Base-by-base conservation (phyloP, 345 rosid genomes). In the Sapria himalayana region DNA sequence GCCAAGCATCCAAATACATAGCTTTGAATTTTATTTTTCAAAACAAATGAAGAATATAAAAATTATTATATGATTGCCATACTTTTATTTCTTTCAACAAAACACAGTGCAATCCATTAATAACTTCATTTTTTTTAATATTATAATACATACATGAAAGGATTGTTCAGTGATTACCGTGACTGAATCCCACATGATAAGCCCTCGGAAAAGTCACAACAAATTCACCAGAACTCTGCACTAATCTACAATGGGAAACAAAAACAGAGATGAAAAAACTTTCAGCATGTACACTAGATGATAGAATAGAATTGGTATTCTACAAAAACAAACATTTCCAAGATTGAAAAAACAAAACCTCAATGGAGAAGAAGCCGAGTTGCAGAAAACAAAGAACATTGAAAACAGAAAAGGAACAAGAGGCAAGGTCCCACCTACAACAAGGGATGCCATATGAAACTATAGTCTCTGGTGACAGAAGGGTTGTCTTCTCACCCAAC, bases 181-280 rank as follows among this genome's bases (percentile, higher is more conserved):
- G 99, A 78, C 99, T 91, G 92, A 91, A 84, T 64, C 99, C 99
- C 50, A 73, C 78, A 65, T 91, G 99, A 62, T 91, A 91, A 48
- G 95, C 92, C 68, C 99, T 69, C 21, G 99, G 99, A 63, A 91
- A 91, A 46, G 99, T 91, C 68, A 91, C 99, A 38, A 91, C 99
- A 59, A 79, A 91, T 66, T 91, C 99, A 65, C 99, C 99, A 41
- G 93, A 95, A 64, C 75, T 65, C 67, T 82, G 99, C 55, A 89
- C 57, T 62, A 89, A 75, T 85, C 99, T 91, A 56, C n/a, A 54
- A 58, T 37, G 54, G 42, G 46, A 53, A 43, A 62, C 44, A 49
- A 56, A 41, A 58, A 43, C 13, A 49, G 27, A 17, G 22, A 48
- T 45, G 36, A 39, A 55, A 36, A 55, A 13, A 52, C 47, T 22